phyloP scores from a whole-genome alignment of 805 yeast species.

The Nakazawaea anatomiae region DNA sequence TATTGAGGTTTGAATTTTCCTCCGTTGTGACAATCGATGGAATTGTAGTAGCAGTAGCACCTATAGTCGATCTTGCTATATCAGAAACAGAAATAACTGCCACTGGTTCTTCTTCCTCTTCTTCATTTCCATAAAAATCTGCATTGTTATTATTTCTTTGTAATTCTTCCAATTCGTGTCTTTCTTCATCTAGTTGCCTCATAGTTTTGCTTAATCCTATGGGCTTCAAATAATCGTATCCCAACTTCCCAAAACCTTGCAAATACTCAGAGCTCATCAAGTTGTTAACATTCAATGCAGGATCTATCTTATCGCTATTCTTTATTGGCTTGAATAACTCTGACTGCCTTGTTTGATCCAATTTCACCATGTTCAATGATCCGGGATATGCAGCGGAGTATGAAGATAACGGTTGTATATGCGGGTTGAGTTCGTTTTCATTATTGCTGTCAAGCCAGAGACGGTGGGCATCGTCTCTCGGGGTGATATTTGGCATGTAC shows the following conservation, averaged over 20 bases:
- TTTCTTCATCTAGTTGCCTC: constrained; percentile 28
- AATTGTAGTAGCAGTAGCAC: neutral
- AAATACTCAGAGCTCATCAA: constrained; percentile 19
- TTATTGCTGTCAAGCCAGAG: constrained; percentile 31
- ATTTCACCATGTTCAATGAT: constrained; percentile 16
- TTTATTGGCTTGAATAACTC: constrained; percentile 2
- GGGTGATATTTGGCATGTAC: constrained; percentile 43
- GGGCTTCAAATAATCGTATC: constrained; percentile 46
- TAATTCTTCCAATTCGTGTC: constrained; percentile 14
- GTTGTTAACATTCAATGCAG: constrained; percentile 18
- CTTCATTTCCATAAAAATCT: constrained; percentile 13
- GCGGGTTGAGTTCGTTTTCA: constrained; percentile 10
- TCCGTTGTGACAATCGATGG: no score
- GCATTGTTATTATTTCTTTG: neutral
- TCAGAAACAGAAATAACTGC: neutral
- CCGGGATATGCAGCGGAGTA: constrained; percentile 43
- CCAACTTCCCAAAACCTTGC: constrained; percentile 34
- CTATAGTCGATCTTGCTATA: neutral
- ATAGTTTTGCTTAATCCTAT: constrained; percentile 56
- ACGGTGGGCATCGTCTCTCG: constrained; percentile 36
- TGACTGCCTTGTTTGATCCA: constrained; percentile 18
- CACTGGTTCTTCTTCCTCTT: constrained; percentile 1
- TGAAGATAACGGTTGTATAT: constrained; percentile 45
- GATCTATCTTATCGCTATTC: constrained; percentile 6
- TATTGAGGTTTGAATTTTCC: neutral